Conservation (phyloP, 2,329 filamentous ascomycete genomes). For the Phoma sp. region DNA sequence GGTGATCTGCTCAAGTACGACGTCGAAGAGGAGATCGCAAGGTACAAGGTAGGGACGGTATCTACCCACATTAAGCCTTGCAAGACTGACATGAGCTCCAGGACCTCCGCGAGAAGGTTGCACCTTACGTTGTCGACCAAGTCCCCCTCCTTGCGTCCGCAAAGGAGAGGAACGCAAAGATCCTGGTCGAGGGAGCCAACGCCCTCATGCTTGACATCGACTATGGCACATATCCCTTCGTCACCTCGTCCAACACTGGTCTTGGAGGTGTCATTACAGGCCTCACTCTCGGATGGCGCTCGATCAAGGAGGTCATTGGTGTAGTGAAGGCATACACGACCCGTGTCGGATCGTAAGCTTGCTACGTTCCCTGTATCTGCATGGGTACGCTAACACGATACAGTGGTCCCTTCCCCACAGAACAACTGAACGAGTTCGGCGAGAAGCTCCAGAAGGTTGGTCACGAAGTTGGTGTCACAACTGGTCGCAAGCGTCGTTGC, state of each 20-base stretch:
- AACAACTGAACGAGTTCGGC: constrained; percentile 64
- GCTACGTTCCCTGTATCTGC: not conserved
- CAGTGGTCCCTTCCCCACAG: constrained; percentile 71
- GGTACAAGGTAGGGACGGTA: constrained; percentile 58
- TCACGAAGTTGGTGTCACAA: constrained; percentile 62
- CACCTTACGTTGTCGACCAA: constrained; percentile 69
- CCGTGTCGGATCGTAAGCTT: constrained; percentile 54
- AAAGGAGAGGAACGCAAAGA: constrained; percentile 64
- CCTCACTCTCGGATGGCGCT: constrained; percentile 65
- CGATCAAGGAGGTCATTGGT: constrained; percentile 67
- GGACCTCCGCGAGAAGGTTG: constrained; percentile 64
- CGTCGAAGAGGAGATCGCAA: constrained; percentile 70
- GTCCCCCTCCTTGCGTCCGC: constrained; percentile 68
- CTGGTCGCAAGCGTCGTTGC: constrained; percentile 66
- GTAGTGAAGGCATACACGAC: constrained; percentile 74
- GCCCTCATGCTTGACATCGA: constrained; percentile 72
- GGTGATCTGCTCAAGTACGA: constrained; percentile 72
- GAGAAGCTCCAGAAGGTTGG: constrained; percentile 64
- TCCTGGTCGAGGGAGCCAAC: constrained; percentile 73
- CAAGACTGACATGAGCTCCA: constrained; percentile 13
- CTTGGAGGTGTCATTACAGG: constrained; percentile 69
- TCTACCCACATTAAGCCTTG: not conserved
- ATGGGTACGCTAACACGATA: constrained; percentile 36
- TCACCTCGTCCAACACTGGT: constrained; percentile 66
- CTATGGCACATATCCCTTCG: constrained; percentile 63